A percentile compares a stretch with the other conserved stretches of the same genome.
Conservation (phyloP, 371 early-diverging fungal species). For the Syncephalis fuscata region DNA sequence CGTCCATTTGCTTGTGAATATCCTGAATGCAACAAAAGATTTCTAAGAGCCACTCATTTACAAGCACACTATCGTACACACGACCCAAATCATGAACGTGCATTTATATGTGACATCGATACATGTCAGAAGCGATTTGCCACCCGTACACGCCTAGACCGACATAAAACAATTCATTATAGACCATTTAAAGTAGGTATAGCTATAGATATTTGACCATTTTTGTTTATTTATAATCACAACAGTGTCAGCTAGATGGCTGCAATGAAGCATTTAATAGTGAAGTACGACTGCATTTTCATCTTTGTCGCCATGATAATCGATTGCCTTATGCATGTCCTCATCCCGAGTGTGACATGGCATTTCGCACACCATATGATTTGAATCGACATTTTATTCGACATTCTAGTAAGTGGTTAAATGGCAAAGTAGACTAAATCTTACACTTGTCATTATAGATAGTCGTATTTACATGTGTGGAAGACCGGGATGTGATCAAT, state of each 20-base stretch:
- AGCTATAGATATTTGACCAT: not conserved
- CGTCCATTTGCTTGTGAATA: conserved; percentile 33
- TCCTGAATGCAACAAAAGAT: conserved; percentile 34
- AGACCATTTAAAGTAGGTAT: conserved; percentile 17
- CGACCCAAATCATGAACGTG: conserved; percentile 15
- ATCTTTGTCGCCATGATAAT: conserved; percentile 26
- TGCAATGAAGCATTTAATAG: conserved; percentile 34
- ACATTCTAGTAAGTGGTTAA: conserved; percentile 25
- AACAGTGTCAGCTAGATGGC: conserved; percentile 27
- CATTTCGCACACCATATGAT: conserved; percentile 29
- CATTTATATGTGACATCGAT: conserved; percentile 17
- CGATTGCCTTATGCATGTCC: conserved; percentile 23
- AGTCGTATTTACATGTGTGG: conserved; percentile 17
- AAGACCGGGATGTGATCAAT: conserved; percentile 17
- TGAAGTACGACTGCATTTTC: conserved; percentile 29
- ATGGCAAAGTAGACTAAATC: not conserved
- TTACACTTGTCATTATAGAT: not conserved
- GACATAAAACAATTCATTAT: conserved; percentile 23
- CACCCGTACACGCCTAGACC: conserved; percentile 21
- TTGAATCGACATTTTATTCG: conserved; percentile 28
- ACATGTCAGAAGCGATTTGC: conserved; percentile 18
- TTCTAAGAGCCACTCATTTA: conserved; percentile 30
- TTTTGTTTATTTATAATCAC: not conserved
- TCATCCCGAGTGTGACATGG: conserved; percentile 19
- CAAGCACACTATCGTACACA: conserved; percentile 35